Evolutionary conservation across 441 rosid genomes (phyloP).

Genomic region (Populus hybrid): DNA sequence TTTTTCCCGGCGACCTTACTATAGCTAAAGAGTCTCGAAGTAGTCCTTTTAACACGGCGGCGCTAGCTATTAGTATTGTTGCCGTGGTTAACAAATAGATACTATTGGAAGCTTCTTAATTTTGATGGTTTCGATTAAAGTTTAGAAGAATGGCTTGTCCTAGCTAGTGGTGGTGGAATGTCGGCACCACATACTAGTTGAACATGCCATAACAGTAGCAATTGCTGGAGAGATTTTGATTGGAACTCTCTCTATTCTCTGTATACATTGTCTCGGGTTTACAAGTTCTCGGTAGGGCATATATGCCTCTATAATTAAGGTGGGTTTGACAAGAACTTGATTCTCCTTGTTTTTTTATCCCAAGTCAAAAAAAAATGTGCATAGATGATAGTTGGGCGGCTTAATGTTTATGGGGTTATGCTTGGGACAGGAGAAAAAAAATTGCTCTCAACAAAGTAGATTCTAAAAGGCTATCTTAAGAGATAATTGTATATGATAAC

Average conservation of each 20-base stretch:
- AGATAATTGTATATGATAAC: not conserved
- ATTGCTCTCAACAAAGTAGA: slow-evolving; percentile 15
- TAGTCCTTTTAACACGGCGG: not conserved
- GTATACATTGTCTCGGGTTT: not conserved
- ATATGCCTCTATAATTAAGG: slow-evolving; percentile 17
- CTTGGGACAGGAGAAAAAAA: slow-evolving; percentile 13
- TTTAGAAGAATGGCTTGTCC: not conserved
- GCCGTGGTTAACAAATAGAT: too few relatives aligned
- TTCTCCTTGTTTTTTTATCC: slow-evolving; percentile 14
- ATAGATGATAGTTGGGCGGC: slow-evolving; percentile 17
- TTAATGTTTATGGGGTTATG: slow-evolving; percentile 15
- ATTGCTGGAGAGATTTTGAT: not conserved
- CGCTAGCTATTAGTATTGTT: too few relatives aligned
- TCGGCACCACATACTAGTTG: not conserved
- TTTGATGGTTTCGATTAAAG: not conserved
- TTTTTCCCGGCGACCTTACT: not conserved
- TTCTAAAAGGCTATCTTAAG: slow-evolving; percentile 12
- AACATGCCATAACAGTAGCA: not conserved
- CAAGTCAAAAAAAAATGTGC: not conserved
- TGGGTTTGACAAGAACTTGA: slow-evolving; percentile 26
- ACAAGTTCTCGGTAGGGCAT: slow-evolving; percentile 15
- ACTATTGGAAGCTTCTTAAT: not conserved
- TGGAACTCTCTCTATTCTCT: not conserved
- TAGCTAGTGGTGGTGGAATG: not conserved
- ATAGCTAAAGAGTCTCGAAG: not conserved